These are phyloP conservation scores for Lantana camara DNA, from an alignment of 257 asterid species.

Conservation along the genomic window DNA sequence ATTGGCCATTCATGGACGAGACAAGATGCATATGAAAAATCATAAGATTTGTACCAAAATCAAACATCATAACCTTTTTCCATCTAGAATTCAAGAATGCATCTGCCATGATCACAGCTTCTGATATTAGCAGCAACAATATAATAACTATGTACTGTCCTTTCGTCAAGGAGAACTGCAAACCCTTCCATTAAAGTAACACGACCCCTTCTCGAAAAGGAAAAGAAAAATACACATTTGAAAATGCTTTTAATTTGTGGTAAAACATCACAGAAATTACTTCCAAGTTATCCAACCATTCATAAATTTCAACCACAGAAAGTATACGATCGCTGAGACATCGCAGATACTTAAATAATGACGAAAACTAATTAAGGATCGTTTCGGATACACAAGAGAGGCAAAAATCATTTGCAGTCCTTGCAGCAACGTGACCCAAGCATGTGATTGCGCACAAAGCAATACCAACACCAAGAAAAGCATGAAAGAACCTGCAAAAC, in stretches of 20 bases:
- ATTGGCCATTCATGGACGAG: background rate
- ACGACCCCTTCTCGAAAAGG: no score
- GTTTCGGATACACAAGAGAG: constrained; percentile 54
- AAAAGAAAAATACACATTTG: no score
- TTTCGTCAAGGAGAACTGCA: constrained; percentile 36
- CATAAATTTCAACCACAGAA: no score
- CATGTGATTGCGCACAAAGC: constrained; percentile 54
- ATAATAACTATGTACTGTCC: constrained; percentile 46
- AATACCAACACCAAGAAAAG: constrained; percentile 54
- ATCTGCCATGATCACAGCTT: constrained; percentile 44
- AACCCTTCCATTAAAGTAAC: no score
- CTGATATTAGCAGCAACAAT: constrained; percentile 45
- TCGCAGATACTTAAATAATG: background rate
- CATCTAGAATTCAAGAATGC: constrained; percentile 44
- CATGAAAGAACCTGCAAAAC: constrained; percentile 59
- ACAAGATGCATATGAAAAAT: background rate
- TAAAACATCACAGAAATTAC: no score
- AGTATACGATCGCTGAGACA: no score
- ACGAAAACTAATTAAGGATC: background rate
- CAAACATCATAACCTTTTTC: constrained; percentile 42
- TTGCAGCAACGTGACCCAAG: constrained; percentile 63
- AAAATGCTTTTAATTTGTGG: no score
- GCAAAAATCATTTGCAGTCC: constrained; percentile 41
- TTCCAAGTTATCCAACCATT: no score
- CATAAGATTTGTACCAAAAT: background rate